These are phyloP conservation scores for Phaffia tasmanica DNA, from an alignment of 768 basidiomycete species.

Conservation along the genomic window DNA sequence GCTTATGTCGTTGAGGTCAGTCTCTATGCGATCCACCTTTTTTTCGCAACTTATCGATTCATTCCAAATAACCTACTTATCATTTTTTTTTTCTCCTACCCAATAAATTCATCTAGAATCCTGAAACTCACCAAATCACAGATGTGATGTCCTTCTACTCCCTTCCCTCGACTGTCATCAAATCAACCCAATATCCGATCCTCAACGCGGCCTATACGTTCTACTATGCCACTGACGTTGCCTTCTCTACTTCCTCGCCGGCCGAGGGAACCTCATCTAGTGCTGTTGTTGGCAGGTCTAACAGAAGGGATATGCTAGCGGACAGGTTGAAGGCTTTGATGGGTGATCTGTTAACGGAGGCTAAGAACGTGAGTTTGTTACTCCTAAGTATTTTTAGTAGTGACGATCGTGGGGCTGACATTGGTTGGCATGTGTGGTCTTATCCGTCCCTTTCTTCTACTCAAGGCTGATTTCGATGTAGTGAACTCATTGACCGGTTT, in stretches of 20 bases:
- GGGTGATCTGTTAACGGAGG: conserved; percentile 67
- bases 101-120: conserved; percentile 48
- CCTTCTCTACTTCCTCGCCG: conserved; percentile 41
- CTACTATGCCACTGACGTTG: conserved; percentile 80
- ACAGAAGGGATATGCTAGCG: conserved; percentile 49
- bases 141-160: conserved; percentile 97
- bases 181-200: conserved; percentile 53
- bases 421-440: background rate
- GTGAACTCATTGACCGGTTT: conserved; percentile 90
- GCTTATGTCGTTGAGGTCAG: conserved; percentile 86
- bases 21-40: background rate
- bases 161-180: conserved; percentile 85
- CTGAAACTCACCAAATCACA: conserved; percentile 67
- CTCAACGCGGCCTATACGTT: conserved; percentile 91
- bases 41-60: background rate
- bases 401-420: background rate
- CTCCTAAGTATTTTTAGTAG: background rate
- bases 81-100: background rate
- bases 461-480: conserved; percentile 76
- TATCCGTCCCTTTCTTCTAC: background rate
- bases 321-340: conserved; percentile 60
- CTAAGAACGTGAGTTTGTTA: conserved; percentile 46
- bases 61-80: background rate
- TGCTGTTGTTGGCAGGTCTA: conserved; percentile 9
- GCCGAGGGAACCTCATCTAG: conserved; percentile 15